A percentile compares a stretch with the other conserved stretches of the same genome.
phyloP scores from a whole-genome alignment of 1,139 yeast species.

The Suhomyces guaymorum region DNA sequence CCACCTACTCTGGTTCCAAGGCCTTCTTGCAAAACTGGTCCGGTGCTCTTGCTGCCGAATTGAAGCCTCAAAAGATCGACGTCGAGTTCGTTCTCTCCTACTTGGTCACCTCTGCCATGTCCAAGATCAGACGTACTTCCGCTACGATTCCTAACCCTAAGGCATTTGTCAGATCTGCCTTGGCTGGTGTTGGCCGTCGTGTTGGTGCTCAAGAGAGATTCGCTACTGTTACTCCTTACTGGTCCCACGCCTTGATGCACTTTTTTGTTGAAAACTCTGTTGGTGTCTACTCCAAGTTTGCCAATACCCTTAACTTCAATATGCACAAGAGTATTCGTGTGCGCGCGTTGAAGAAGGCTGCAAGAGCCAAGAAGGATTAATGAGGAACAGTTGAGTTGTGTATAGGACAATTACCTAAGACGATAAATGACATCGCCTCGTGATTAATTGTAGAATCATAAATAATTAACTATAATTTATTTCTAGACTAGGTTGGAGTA shows the following conservation, averaged over 20 bases:
- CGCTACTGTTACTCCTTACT: constrained; percentile 87
- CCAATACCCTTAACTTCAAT: constrained; percentile 62
- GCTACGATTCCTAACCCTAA: constrained; percentile 79
- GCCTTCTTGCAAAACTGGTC: constrained; percentile 95
- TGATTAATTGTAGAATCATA: too few relatives aligned
- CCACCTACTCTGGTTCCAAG: constrained; percentile 95
- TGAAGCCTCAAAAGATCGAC: constrained; percentile 67
- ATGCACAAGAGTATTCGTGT: constrained; percentile 81
- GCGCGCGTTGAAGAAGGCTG: constrained; percentile 83
- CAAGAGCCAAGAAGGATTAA: constrained; percentile 38
- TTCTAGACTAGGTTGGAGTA: neutral
- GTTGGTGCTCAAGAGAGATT: constrained; percentile 91
- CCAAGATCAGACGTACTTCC: constrained; percentile 81
- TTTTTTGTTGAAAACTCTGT: constrained; percentile 75
- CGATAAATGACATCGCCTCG: too few relatives aligned
- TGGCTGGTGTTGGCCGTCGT: constrained; percentile 74
- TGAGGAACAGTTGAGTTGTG: too few relatives aligned
- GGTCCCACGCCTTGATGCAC: constrained; percentile 94
- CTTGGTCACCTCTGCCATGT: constrained; percentile 93
- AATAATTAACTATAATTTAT: too few relatives aligned
- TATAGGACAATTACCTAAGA: too few relatives aligned
- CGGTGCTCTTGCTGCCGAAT: constrained; percentile 83
- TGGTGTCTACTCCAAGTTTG: constrained; percentile 76
- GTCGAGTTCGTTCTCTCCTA: constrained; percentile 88
- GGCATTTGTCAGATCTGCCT: constrained; percentile 68